phyloP scores from a whole-genome alignment of 768 basidiomycete genomes.

The Podaxis carcinomalis region DNA sequence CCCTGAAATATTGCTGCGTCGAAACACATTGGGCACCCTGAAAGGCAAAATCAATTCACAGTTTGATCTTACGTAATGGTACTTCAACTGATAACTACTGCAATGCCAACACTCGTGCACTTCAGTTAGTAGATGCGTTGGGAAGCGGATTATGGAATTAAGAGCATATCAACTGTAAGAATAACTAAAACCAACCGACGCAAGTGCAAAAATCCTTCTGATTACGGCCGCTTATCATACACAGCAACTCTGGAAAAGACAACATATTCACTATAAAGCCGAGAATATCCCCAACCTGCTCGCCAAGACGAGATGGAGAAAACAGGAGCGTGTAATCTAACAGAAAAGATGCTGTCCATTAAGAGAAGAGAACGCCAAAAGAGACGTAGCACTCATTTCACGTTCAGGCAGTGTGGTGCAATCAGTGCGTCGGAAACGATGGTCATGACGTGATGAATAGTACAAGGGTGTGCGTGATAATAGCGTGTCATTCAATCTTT shows the following conservation, averaged over 20 bases:
- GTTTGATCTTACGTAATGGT: no score
- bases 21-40: background rate
- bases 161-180: background rate
- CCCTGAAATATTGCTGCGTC: background rate
- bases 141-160: background rate
- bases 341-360: background rate
- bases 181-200: background rate
- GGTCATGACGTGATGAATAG: slow-evolving; percentile 14
- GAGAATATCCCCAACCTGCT: background rate
- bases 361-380: background rate
- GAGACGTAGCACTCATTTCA: background rate
- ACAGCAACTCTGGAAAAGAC: background rate
- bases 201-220: background rate
- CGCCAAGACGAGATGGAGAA: background rate
- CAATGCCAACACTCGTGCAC: no score
- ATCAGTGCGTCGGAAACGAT: background rate
- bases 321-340: background rate
- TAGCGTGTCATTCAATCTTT: slow-evolving; percentile 50
- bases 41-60: background rate
- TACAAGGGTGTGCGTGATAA: slow-evolving; percentile 8
- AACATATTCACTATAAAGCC: background rate
- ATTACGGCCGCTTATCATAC: background rate
- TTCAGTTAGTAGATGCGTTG: no score
- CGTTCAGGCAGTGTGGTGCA: background rate
- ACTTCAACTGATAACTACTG: no score